Conservation (phyloP, 2,329 filamentous ascomycete species). For the Colletotrichum destructivum region DNA sequence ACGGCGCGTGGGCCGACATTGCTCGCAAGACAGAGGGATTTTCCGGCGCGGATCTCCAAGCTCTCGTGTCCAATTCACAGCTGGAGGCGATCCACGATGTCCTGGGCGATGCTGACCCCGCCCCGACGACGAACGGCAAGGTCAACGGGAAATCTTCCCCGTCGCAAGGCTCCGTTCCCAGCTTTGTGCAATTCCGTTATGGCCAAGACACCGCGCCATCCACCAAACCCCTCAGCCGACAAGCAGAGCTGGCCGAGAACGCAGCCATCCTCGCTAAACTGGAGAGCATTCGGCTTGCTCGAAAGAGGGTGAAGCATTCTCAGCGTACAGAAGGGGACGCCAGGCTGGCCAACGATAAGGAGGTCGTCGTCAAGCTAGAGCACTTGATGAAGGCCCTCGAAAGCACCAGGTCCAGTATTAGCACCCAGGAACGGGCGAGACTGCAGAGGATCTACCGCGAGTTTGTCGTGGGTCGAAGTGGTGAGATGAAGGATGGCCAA, state of each 20-base stretch:
- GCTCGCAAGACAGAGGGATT: conserved; percentile 88
- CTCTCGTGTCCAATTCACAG: conserved; percentile 95
- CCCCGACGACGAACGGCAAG: conserved; percentile 53
- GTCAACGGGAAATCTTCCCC: conserved; percentile 46
- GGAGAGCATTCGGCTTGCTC: conserved; percentile 80
- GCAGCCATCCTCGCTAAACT: conserved; percentile 87
- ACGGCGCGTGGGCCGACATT: conserved; percentile 77
- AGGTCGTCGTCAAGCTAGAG: conserved; percentile 87
- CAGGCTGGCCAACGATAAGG: conserved; percentile 62
- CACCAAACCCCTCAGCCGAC: conserved; percentile 61
- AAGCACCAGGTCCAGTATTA: conserved; percentile 87
- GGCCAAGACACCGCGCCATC: conserved; percentile 69
- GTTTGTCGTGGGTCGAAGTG: conserved; percentile 92
- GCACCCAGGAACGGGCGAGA: conserved; percentile 80
- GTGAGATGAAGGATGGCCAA: conserved; percentile 95
- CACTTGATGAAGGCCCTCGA: conserved; percentile 85
- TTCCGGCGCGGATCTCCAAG: conserved; percentile 94
- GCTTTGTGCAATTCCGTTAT: conserved; percentile 89
- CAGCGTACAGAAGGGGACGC: conserved; percentile 48
- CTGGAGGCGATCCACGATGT: conserved; percentile 97
- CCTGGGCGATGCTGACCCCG: conserved; percentile 70
- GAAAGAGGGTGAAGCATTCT: conserved; percentile 62
- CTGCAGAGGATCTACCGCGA: conserved; percentile 89
- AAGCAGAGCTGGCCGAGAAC: conserved; percentile 78
- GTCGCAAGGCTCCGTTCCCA: conserved; percentile 56